These are phyloP conservation scores for Phytophthora pinifolia DNA, from an alignment of 352 stramenopile species.

Conservation along the genomic window DNA sequence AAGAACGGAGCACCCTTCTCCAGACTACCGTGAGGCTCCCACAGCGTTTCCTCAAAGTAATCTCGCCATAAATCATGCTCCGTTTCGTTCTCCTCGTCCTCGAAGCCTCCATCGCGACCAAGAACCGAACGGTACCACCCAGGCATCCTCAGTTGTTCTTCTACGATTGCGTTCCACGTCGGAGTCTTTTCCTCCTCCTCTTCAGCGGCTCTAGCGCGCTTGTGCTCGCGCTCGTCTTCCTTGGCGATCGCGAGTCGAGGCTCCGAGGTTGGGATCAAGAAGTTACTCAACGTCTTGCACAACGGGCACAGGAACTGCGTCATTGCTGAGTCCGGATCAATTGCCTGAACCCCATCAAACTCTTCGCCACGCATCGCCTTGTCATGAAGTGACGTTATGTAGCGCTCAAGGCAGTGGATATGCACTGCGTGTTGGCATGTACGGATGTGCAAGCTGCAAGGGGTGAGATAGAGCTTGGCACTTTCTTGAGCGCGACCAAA, in stretches of 20 bases:
- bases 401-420: constrained; percentile 84
- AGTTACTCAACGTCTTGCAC: constrained; percentile 93
- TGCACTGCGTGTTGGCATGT: constrained; percentile 88
- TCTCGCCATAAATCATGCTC: constrained; percentile 82
- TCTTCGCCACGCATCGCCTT: constrained; percentile 88
- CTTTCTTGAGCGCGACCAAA: constrained; percentile 50
- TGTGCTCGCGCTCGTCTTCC: constrained; percentile 25
- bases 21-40: constrained; percentile 83
- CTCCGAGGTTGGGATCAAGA: constrained; percentile 83
- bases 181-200: constrained; percentile 21
- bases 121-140: constrained; percentile 76
- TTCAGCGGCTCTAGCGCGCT: constrained; percentile 7
- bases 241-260: constrained; percentile 31
- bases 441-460: constrained; percentile 79
- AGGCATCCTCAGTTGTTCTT: constrained; percentile 59
- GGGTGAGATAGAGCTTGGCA: constrained; percentile 72
- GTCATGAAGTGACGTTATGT: constrained; percentile 84
- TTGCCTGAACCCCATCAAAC: constrained; percentile 87
- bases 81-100: constrained; percentile 47
- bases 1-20: constrained; percentile 86
- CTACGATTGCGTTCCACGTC: constrained; percentile 59
- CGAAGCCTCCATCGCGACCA: constrained; percentile 58
- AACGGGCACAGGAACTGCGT: constrained; percentile 92
- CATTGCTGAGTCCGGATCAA: constrained; percentile 87
- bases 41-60: constrained; percentile 88